Percentiles rank a stretch among this genome's conserved stretches.
These are phyloP conservation scores for Claviceps quebecensis DNA, from an alignment of 2,329 filamentous ascomycete species.

Conservation along the genomic window DNA sequence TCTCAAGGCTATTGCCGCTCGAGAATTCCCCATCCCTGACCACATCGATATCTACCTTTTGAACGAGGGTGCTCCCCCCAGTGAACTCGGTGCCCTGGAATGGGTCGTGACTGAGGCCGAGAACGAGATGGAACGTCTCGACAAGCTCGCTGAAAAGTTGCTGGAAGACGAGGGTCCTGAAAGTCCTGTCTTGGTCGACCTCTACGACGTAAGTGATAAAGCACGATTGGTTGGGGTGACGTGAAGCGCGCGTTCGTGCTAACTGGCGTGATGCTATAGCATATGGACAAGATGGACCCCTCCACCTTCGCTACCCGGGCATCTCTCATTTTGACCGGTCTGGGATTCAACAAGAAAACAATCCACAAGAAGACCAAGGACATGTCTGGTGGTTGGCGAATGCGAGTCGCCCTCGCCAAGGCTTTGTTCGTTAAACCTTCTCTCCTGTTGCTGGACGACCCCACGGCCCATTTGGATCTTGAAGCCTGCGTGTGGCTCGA, in stretches of 20 bases:
- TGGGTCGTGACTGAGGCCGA: conserved; percentile 96
- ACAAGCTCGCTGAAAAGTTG: conserved; percentile 76
- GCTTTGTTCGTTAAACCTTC: conserved; percentile 97
- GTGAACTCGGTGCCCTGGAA: conserved; percentile 79
- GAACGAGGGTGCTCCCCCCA: conserved; percentile 88
- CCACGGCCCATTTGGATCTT: conserved; percentile 96
- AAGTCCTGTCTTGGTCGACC: conserved; percentile 74
- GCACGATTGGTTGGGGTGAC: too few relatives aligned
- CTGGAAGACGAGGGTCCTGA: conserved; percentile 89
- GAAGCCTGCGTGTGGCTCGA: conserved; percentile 99
- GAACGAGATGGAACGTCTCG: conserved; percentile 79
- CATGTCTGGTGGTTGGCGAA: conserved; percentile 99
- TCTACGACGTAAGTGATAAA: conserved; percentile 67
- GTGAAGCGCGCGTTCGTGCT: conserved; percentile 4
- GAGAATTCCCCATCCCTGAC: conserved; percentile 91
- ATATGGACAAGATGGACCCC: conserved; percentile 97
- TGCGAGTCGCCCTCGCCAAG: conserved; percentile 96
- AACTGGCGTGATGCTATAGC: conserved; percentile 35
- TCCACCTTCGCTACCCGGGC: conserved; percentile 93
- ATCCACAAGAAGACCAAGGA: conserved; percentile 99
- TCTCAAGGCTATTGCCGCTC: conserved; percentile 81
- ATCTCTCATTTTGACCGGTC: conserved; percentile 92
- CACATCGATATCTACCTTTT: conserved; percentile 97
- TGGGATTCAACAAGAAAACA: conserved; percentile 96
- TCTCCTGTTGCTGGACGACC: conserved; percentile 89